Conservation (phyloP, 441 rosid species). For the Raphanus hybrid region DNA sequence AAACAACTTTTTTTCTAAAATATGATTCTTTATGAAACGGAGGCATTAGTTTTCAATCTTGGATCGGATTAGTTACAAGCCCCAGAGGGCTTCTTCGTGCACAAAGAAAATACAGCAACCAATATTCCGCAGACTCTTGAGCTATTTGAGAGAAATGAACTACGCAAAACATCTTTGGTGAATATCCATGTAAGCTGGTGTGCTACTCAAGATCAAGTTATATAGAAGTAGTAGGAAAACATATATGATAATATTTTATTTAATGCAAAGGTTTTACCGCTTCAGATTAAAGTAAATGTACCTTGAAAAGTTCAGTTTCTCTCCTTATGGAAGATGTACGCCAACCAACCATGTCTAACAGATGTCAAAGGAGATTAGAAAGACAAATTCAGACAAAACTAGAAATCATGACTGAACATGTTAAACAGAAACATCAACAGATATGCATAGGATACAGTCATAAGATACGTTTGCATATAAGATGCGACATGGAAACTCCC, state of each 20-base stretch:
- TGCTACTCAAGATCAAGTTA: constrained; percentile 1
- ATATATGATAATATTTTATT: neutral
- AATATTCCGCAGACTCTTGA: neutral
- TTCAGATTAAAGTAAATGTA: constrained; percentile 26
- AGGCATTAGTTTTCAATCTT: constrained; percentile 1
- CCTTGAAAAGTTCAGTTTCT: constrained; percentile 47
- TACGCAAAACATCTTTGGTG: neutral
- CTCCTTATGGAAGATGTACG: constrained; percentile 82
- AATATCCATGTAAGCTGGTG: constrained; percentile 10
- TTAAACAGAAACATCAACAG: constrained; percentile 11
- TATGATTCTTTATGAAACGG: too few species aligned
- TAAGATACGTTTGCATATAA: constrained; percentile 89
- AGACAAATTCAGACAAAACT: constrained; percentile 22
- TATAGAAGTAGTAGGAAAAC: neutral
- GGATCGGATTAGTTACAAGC: neutral
- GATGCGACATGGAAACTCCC: constrained; percentile 71
- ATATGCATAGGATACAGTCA: constrained; percentile 74
- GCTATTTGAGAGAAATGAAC: constrained; percentile 4
- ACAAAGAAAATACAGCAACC: neutral
- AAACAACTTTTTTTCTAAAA: too few species aligned
- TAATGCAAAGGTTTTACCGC: neutral
- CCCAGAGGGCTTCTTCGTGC: neutral
- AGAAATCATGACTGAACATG: constrained; percentile 9
- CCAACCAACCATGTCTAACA: constrained; percentile 97
- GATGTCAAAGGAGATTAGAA: constrained; percentile 49